These are phyloP conservation scores for Trichopus zeylanicus DNA, from an alignment of 116 monocot species.

Conservation along the genomic window DNA sequence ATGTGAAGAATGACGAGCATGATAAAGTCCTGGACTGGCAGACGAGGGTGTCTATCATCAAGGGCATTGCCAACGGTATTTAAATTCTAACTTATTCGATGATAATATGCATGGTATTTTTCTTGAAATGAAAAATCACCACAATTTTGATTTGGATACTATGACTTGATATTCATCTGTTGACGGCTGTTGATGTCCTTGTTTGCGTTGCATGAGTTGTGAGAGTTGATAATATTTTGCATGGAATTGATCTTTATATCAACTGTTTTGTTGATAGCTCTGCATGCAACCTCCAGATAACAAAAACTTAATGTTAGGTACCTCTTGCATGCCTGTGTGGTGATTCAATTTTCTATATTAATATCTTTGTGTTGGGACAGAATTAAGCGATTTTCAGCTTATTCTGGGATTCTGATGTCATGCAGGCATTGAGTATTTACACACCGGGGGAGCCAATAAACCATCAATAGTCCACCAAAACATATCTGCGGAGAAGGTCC, in stretches of 20 bases:
- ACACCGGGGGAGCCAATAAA: constrained; percentile 55
- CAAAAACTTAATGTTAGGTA: too few species aligned
- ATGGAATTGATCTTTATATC: too few species aligned
- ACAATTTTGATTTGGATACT: too few species aligned
- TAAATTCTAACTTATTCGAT: background rate
- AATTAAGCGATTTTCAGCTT: too few species aligned
- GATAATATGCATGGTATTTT: too few species aligned
- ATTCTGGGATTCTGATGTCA: background rate
- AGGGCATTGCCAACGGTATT: constrained; percentile 83
- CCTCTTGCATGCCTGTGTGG: too few species aligned
- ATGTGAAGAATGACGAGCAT: constrained; percentile 40
- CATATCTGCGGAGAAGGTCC: constrained; percentile 76
- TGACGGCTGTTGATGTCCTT: background rate
- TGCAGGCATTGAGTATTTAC: constrained; percentile 87
- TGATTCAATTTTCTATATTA: too few species aligned
- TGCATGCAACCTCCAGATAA: too few species aligned
- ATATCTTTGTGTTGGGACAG: too few species aligned
- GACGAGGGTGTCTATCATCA: constrained; percentile 69
- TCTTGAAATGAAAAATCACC: background rate
- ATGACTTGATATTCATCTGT: background rate
- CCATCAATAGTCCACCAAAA: constrained; percentile 82
- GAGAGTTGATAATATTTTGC: too few species aligned
- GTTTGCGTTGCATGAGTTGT: too few species aligned
- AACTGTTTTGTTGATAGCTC: too few species aligned
- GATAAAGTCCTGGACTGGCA: constrained; percentile 60